Percentiles rank a stretch among this genome's conserved stretches.
Conservation (phyloP, 164 flowering plant genomes). For the Berberis thunbergii region DNA sequence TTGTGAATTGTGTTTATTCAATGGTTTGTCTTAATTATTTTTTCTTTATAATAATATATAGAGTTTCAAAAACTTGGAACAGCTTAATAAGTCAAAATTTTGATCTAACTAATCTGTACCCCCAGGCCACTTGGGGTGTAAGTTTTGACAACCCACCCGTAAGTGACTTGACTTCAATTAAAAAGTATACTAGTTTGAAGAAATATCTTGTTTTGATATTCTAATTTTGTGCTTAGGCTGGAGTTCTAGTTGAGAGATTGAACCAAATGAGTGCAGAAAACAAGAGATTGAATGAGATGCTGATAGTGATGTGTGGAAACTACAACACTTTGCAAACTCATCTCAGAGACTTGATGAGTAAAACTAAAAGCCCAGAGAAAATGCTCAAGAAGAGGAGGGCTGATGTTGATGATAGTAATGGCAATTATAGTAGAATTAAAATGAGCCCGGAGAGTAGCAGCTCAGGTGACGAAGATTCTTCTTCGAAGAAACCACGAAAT, state of each 20-base stretch:
- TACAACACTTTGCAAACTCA: constrained; percentile 33
- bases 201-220: too few relatives aligned
- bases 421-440: constrained; percentile 7
- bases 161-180: too few relatives aligned
- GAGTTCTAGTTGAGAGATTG: constrained; percentile 25
- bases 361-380: constrained; percentile 7
- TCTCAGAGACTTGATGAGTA: constrained; percentile 22
- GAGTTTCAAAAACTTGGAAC: too few relatives aligned
- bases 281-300: constrained; percentile 35
- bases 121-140: too few relatives aligned
- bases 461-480: constrained; percentile 47
- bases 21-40: too few relatives aligned
- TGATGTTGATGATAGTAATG: constrained; percentile 12
- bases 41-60: too few relatives aligned
- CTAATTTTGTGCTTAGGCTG: constrained; percentile 11
- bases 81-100: too few relatives aligned
- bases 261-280: constrained; percentile 34
- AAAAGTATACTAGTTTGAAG: too few relatives aligned
- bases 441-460: constrained; percentile 28
- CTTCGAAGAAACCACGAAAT: constrained; percentile 16
- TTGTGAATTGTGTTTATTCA: too few relatives aligned
- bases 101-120: too few relatives aligned
- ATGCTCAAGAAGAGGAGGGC: constrained; percentile 27
- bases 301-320: constrained; percentile 23
- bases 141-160: too few relatives aligned